Evolutionary conservation across 2,329 filamentous ascomycete genomes (phyloP).

Genomic region (Phaeosphaeria sp.): DNA sequence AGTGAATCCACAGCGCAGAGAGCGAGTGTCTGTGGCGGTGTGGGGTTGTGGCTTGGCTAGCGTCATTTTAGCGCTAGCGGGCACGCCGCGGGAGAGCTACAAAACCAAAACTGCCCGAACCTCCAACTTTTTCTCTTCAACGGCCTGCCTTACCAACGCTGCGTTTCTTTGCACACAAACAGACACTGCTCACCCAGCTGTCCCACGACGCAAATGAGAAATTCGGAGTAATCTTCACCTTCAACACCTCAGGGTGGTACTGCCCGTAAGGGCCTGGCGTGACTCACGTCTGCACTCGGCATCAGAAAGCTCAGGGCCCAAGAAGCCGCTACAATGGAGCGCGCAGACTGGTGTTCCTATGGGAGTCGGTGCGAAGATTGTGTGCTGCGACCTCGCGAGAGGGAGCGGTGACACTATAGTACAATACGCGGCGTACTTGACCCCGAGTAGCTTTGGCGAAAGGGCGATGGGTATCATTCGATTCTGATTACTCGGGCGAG

Average conservation of each 20-base stretch:
- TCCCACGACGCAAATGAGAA: conserved; percentile 81
- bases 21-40: not conserved
- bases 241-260: conserved; percentile 57
- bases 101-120: conserved; percentile 40
- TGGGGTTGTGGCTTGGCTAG: not conserved
- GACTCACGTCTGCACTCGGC: conserved; percentile 83
- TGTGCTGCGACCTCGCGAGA: conserved; percentile 64
- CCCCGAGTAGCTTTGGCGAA: conserved; percentile 49
- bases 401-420: conserved; percentile 77
- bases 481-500: conserved; percentile 92
- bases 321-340: conserved; percentile 25
- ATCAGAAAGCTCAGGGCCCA: conserved; percentile 85
- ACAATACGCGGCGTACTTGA: conserved; percentile 87
- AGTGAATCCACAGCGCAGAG: too few species aligned
- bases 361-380: conserved; percentile 96
- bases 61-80: conserved; percentile 27
- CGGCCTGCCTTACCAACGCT: conserved; percentile 88
- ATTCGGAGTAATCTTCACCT: conserved; percentile 96
- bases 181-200: conserved; percentile 49
- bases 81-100: conserved; percentile 35
- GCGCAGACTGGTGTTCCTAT: conserved; percentile 65
- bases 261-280: conserved; percentile 89
- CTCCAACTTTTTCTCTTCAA: conserved; percentile 60
- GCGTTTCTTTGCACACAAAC: conserved; percentile 95
- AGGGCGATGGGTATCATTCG: conserved; percentile 71